phyloP scores from a whole-genome alignment of 306 rosid genomes.

The Prosopis cineraria region DNA sequence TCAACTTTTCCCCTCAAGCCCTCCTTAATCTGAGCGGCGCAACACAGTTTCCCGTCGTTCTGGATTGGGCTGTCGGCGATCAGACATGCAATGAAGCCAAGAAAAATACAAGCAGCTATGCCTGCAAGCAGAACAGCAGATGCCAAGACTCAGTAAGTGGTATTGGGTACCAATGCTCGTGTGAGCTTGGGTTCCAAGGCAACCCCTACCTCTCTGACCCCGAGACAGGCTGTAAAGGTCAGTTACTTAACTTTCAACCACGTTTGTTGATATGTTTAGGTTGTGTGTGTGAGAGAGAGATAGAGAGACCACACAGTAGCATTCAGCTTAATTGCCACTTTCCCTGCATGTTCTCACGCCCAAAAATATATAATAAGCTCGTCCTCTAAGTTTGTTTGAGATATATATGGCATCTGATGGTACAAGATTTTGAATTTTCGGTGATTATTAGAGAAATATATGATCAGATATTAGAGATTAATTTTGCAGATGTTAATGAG shows the following conservation, averaged over 20 bases:
- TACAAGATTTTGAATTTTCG: too few relatives aligned
- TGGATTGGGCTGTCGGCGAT: conserved; percentile 52
- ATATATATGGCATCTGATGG: too few relatives aligned
- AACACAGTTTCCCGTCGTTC: conserved; percentile 8
- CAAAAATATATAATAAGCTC: too few relatives aligned
- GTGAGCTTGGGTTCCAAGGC: conserved; percentile 32
- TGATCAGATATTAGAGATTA: too few relatives aligned
- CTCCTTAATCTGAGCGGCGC: not conserved
- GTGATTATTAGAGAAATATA: too few relatives aligned
- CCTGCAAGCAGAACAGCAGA: not conserved
- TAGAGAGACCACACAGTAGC: too few relatives aligned
- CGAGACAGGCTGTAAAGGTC: conserved; percentile 29
- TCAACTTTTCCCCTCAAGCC: not conserved
- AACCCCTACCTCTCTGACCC: conserved; percentile 33
- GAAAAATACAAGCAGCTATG: not conserved
- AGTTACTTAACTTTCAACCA: too few relatives aligned
- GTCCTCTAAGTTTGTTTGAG: not conserved
- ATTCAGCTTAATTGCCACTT: too few relatives aligned
- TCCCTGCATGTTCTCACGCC: too few relatives aligned
- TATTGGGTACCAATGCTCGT: conserved; percentile 33
- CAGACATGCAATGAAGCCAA: conserved; percentile 23
- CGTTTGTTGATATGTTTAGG: too few relatives aligned
- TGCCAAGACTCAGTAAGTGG: not conserved
- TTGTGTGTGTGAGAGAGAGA: too few relatives aligned
- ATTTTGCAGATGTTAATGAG: not conserved